Base-by-base conservation (phyloP, 2,329 filamentous ascomycete genomes). In the Phaeosphaeria sp. region DNA sequence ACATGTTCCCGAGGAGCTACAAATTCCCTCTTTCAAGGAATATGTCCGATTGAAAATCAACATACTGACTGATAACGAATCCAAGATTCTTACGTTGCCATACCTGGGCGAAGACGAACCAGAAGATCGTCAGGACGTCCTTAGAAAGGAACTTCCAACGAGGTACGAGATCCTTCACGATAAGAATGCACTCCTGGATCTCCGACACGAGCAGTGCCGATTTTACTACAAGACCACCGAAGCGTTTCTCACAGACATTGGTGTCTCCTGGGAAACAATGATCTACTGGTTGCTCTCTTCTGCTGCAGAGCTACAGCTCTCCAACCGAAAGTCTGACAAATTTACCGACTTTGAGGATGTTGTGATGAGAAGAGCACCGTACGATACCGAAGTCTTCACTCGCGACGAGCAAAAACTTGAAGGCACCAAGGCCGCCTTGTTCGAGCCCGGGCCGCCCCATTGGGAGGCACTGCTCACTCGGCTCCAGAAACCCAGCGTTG, bases 31-130 rank as follows among this genome's bases (percentile, higher is more conserved):
- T 9, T 81, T 79, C 61, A 74, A 71, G 2, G 77, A 80, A 55
- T 81, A 79, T 57, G 75, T 79, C n/a, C 74, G 68, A 40, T 66
- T 82, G 44, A 75, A 72, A 49, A 63, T 74, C 40, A 82, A 78
- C 53, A 65, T 82, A 3, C 74, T 82, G 0, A 73, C 76, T 3
- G 72, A 75, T 15, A 82, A 82, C 50, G 71, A 76, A 30, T 74
- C 65, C 1, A 77, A 71, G 22, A 54, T 82, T n/a, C 71, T 78
- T n/a, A 73, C 74, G 21, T 78, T 74, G 67, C 72, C 73, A 1
- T 73, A 68, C 47, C 67, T 74, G 21, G 56, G 48, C 11, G 56
- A 52, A 8, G 57, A 67, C 7, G 71, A 79, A n/a, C 66, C 66
- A 21, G 56, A 67, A 15, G 55, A 61, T 18, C 44, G 62, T 60